phyloP scores from a whole-genome alignment of 208 protist species.

The Naegleria lovaniensis region DNA sequence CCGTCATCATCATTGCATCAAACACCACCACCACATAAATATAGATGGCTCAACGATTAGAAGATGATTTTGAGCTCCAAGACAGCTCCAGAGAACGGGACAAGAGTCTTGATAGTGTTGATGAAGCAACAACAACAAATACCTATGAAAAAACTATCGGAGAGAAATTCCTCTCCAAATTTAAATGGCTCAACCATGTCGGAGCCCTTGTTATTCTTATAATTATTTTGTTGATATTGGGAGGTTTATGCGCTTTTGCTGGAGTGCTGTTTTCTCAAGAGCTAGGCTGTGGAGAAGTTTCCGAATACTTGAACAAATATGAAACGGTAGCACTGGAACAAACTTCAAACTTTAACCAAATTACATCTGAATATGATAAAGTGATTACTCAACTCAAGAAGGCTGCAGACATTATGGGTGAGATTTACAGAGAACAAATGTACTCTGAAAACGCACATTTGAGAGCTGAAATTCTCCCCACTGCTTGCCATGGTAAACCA shows the following conservation, averaged over 20 bases:
- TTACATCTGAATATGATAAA: background rate
- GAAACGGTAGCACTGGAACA: background rate
- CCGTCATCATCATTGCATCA: background rate
- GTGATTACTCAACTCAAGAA: background rate
- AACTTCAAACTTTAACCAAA: background rate
- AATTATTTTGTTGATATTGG: background rate
- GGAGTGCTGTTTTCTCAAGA: background rate
- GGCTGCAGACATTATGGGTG: background rate
- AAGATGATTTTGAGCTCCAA: constrained; percentile 5
- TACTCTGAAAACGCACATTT: background rate
- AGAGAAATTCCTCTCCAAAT: background rate
- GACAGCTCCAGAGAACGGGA: background rate
- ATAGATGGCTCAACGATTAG: background rate
- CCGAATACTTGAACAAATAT: background rate
- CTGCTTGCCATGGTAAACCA: background rate
- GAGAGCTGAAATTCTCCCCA: background rate
- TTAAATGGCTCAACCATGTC: background rate
- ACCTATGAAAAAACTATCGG: background rate
- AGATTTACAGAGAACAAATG: background rate
- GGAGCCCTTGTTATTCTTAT: background rate
- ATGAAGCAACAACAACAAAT: background rate
- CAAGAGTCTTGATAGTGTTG: background rate
- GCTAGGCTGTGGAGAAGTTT: background rate
- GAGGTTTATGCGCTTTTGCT: background rate
- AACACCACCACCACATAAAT: background rate